Conservation (phyloP, 768 basidiomycete genomes). For the Psilocybe cyanescens region DNA sequence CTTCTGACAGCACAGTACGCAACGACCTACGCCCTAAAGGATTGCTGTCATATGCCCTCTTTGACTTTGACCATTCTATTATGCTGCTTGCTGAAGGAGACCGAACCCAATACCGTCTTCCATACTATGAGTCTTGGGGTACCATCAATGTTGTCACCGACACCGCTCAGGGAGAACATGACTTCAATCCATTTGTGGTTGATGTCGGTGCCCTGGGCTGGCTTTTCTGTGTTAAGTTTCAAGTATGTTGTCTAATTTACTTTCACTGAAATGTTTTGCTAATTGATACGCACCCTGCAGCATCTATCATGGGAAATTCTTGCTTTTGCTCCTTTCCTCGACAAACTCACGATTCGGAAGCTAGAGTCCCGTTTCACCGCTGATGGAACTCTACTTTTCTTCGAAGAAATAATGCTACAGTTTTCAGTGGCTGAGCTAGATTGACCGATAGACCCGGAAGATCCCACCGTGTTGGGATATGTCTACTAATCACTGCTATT, state of each 20-base stretch:
- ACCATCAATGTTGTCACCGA: slow-evolving; percentile 5
- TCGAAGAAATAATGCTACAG: slow-evolving; percentile 18
- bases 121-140: slow-evolving; percentile 9
- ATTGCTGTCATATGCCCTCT: slow-evolving; percentile 19
- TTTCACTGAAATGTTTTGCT: background rate
- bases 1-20: background rate
- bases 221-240: slow-evolving; percentile 2
- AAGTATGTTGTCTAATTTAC: slow-evolving; percentile 11
- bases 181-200: slow-evolving; percentile 29
- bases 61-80: slow-evolving; percentile 26
- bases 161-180: slow-evolving; percentile 25
- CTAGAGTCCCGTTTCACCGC: slow-evolving; percentile 28
- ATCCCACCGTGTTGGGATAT: background rate
- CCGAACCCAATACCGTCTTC: slow-evolving; percentile 6
- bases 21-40: slow-evolving; percentile 12
- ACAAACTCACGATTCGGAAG: slow-evolving; percentile 29
- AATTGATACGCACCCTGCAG: slow-evolving; percentile 11
- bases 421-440: background rate
- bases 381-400: slow-evolving; percentile 27
- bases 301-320: slow-evolving; percentile 22
- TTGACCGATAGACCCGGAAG: background rate
- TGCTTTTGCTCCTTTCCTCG: slow-evolving; percentile 31
- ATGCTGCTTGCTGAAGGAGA: slow-evolving; percentile 14
- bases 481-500: slow-evolving; percentile 18
- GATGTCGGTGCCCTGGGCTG: slow-evolving; percentile 28